A percentile compares a stretch with the other conserved stretches of the same genome.
phyloP scores from a whole-genome alignment of 2,329 filamentous ascomycete genomes.

The Beauveria australis region DNA sequence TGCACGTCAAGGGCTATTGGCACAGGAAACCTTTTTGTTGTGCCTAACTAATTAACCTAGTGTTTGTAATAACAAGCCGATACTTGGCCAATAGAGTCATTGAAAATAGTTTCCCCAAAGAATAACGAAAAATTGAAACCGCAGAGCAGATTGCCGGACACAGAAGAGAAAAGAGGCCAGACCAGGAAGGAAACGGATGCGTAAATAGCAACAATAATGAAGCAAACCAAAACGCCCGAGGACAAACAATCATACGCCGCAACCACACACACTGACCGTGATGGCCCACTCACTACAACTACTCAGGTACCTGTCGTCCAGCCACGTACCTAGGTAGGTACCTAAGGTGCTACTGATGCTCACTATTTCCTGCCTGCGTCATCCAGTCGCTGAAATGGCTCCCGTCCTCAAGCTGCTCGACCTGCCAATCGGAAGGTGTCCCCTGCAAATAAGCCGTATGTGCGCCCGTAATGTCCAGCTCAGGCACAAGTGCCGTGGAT shows the following conservation, averaged over 20 bases:
- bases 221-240: not conserved
- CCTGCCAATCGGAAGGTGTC: constrained; percentile 26
- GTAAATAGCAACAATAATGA: not conserved
- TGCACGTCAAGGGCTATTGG: too few relatives aligned
- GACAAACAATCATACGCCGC: constrained; percentile 2
- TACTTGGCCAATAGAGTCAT: not conserved
- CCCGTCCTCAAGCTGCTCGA: constrained; percentile 25
- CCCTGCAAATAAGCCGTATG: constrained; percentile 26
- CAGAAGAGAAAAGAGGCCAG: not conserved
- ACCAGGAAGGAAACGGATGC: not conserved
- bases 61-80: too few relatives aligned
- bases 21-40: too few relatives aligned
- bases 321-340: too few relatives aligned
- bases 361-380: constrained; percentile 19
- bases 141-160: not conserved
- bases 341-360: constrained; percentile 6
- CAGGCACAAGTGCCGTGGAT: constrained; percentile 10
- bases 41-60: too few relatives aligned
- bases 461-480: constrained; percentile 11
- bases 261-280: not conserved
- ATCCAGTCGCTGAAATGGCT: constrained; percentile 27
- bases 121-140: too few relatives aligned
- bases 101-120: not conserved
- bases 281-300: not conserved
- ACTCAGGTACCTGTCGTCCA: too few relatives aligned